Base-by-base conservation (phyloP, 2,329 filamentous ascomycete genomes). In the Phyllosticta citrichinensis region DNA sequence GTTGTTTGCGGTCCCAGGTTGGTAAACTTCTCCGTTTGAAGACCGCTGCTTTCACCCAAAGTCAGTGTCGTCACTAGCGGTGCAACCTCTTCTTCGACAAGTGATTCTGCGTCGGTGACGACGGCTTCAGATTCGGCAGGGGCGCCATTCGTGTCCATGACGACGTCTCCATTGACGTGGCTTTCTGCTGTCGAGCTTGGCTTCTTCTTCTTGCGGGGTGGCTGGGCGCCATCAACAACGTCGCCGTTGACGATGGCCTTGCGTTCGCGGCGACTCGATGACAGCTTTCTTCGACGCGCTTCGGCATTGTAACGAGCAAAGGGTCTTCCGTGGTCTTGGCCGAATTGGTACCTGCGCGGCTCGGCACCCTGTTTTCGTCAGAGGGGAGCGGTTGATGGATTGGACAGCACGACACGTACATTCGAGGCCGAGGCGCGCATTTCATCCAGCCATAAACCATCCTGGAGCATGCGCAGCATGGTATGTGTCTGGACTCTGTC, bases 381-480 rank as follows among this genome's bases (percentile, higher is more conserved):
- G 60, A 40, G 8, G 12, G 53, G 27, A 30, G 17, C 17, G 19
- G 2, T 19, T 50, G 50, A 57, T 58, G 35, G 51, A 19, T 11
- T 22, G 40, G 22, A 27, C 55, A 20, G 47, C 47, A 35, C 24
- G 22, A 17, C 33, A 62, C 60, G 30, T 50, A 60, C 56, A 51
- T 58, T 63, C 40, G 62, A 63, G 30, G 60, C 56, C 8, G 60
- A 56, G 20, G 73, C 70, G 64, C 73, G 71, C 61, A 75, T 66
- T 62, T 76, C 72, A 66, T 80, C 78, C 62, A 79, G 74, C 65
- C 70, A 74, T 54, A 87, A 74, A 60, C 84, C 85, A 68, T 86
- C 84, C 68, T 87, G 85, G 35, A 87, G 81, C 58, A 87, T 75
- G 53, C 80, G 78, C 54, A 87, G 77, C 62, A 87, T 76, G 47